Conservation (phyloP, 768 basidiomycete species). For the Tubosaeta sp. region DNA sequence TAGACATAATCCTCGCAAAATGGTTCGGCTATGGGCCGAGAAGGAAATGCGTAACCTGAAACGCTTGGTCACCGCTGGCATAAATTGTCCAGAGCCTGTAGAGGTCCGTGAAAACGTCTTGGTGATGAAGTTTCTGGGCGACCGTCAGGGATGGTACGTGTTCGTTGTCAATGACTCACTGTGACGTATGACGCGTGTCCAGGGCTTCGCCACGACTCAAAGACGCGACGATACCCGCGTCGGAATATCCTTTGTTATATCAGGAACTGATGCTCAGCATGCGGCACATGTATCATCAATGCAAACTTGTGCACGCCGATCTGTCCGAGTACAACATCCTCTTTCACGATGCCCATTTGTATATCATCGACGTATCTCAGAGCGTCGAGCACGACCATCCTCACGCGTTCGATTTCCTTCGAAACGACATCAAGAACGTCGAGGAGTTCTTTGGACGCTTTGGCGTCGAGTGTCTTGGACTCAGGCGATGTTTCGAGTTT, state of each 20-base stretch:
- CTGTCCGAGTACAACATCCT: constrained; percentile 98
- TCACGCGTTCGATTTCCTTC: constrained; percentile 91
- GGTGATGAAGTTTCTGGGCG: constrained; percentile 91
- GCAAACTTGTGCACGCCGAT: constrained; percentile 96
- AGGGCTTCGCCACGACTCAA: constrained; percentile 95
- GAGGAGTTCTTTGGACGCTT: constrained; percentile 86
- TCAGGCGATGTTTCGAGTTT: constrained; percentile 85
- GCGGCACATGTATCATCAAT: constrained; percentile 82
- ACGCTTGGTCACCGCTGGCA: constrained; percentile 75
- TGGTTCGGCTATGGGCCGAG: constrained; percentile 98
- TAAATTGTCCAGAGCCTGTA: constrained; percentile 81
- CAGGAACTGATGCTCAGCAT: constrained; percentile 73
- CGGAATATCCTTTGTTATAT: constrained; percentile 61
- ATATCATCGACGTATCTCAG: constrained; percentile 97
- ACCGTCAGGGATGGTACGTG: constrained; percentile 73
- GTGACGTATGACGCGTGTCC: background rate
- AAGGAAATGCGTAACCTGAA: constrained; percentile 98
- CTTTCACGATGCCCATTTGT: constrained; percentile 76
- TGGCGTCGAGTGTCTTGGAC: constrained; percentile 72
- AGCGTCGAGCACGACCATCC: constrained; percentile 99
- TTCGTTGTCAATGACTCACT: constrained; percentile 4
- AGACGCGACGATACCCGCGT: constrained; percentile 63
- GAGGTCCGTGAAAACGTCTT: constrained; percentile 97
- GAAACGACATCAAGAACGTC: constrained; percentile 86
- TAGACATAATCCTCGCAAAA: constrained; percentile 91